Base-by-base conservation (phyloP, 2,329 filamentous ascomycete genomes). In the Nakataea oryzae region DNA sequence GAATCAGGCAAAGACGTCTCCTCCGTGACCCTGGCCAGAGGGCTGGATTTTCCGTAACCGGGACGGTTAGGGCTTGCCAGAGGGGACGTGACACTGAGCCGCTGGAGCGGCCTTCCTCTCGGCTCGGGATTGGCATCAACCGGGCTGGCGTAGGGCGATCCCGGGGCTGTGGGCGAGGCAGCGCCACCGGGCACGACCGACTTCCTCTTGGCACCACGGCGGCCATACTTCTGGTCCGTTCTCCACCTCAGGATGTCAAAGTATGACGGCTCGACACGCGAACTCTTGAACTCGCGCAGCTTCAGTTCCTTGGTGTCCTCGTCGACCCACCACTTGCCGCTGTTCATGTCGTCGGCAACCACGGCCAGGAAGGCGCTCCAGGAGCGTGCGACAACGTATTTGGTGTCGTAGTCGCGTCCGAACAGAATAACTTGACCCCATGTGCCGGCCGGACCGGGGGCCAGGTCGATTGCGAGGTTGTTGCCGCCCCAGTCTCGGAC, bases 401-500 rank as follows among this genome's bases (percentile, higher is more conserved):
- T 99, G 75, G 91, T 96, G 73, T 99, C 95, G 75, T 96, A 99
- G 77, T 99, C 95, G 64, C 95, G 91, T 60, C 95, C 95, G 73
- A 96, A 97, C 65, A 99, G 83, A 70, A 99, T 96, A 67, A 99
- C 86, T 74, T 99, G 95, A 61, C 95, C 95, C 93, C 95, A 99
- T 73, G 87, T 89, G 54, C 95, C 95, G 58, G 85, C 84, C 12
- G 93, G 91, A 2, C 95, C 95, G 27, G 95, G 95, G 8, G 93
- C 91, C 63, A 99, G 80, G 74, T 99, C 95, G 58, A 97, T 85
- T 24, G 93, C 93, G 70, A 99, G 81, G 78, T 96, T 96, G 83
- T 99, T 99, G 75, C 95, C 95, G 73, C 95, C 95, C 95, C 95
- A 99, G 74, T 99, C 95, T 68, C 95, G 90, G 63, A 93, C 93